These are phyloP conservation scores for Sporobolomyces pararoseus DNA, from an alignment of 768 basidiomycete genomes.

Conservation along the genomic window DNA sequence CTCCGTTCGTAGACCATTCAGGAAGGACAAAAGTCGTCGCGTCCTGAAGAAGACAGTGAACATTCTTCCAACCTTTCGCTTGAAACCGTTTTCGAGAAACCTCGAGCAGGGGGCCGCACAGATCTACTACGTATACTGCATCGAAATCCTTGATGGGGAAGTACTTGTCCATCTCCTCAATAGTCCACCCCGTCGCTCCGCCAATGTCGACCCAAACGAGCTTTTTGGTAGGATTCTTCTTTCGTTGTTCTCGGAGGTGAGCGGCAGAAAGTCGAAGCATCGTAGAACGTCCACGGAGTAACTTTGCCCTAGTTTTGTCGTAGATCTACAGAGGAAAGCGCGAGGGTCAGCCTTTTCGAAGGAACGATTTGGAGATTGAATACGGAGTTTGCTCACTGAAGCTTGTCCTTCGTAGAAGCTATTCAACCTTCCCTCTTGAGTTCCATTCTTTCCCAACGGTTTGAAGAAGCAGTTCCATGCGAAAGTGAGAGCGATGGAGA, in stretches of 20 bases:
- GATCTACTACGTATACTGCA: conserved; percentile 66
- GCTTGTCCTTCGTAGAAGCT: conserved; percentile 34
- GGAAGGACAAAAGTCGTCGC: conserved; percentile 65
- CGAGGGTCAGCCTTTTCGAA: neutral
- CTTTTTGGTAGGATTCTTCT: conserved; percentile 52
- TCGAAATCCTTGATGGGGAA: conserved; percentile 62
- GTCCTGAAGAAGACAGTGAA: conserved; percentile 68
- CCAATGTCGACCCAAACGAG: conserved; percentile 76
- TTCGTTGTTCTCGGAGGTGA: conserved; percentile 57
- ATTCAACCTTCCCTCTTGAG: conserved; percentile 33
- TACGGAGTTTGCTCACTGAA: neutral
- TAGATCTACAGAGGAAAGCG: conserved; percentile 52
- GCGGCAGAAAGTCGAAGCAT: conserved; percentile 67
- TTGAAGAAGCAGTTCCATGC: conserved; percentile 35
- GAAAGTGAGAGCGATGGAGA: conserved; percentile 4
- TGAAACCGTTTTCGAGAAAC: conserved; percentile 67
- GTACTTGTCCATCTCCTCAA: conserved; percentile 63
- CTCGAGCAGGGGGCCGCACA: conserved; percentile 66
- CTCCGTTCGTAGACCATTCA: conserved; percentile 56
- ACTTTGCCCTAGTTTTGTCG: conserved; percentile 61
- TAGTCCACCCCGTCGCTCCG: conserved; percentile 70
- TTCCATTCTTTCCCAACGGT: conserved; percentile 27
- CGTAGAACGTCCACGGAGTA: conserved; percentile 67
- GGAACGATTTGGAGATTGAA: neutral
- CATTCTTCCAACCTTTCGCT: conserved; percentile 67